These are phyloP conservation scores for Protomyces lactucae-debilis DNA, from an alignment of 1,139 yeast genomes.

Conservation along the genomic window DNA sequence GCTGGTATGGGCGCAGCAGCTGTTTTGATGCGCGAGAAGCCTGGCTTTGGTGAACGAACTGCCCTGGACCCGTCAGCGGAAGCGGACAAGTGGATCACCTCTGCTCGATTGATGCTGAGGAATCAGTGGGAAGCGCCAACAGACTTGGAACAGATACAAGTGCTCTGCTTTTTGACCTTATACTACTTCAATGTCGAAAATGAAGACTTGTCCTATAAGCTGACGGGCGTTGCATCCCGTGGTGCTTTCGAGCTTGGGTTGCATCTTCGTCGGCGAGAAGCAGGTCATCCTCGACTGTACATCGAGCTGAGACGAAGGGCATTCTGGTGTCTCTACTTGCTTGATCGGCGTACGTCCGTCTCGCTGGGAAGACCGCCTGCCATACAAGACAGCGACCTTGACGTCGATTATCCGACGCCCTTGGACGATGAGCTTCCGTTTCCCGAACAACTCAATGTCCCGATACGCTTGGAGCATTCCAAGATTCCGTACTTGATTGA, in stretches of 20 bases:
- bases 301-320: conserved; percentile 10
- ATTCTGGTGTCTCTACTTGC: conserved; percentile 23
- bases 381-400: conserved; percentile 9
- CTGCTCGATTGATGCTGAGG: conserved; percentile 8
- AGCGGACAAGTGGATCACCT: conserved; percentile 3
- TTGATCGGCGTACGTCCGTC: conserved; percentile 20
- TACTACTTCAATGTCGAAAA: conserved; percentile 7
- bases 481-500: conserved; percentile 23
- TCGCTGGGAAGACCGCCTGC: conserved; percentile 13
- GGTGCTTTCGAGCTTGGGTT: conserved; percentile 18
- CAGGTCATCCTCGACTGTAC: background rate
- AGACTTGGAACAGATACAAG: conserved; percentile 11
- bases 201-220: conserved; percentile 14
- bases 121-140: background rate
- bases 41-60: background rate
- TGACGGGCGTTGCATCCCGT: conserved; percentile 10
- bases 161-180: background rate
- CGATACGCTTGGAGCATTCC: conserved; percentile 17
- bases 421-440: conserved; percentile 11
- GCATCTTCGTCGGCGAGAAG: conserved; percentile 9
- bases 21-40: background rate
- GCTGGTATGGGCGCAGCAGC: conserved; percentile 19
- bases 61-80: background rate
- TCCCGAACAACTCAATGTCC: conserved; percentile 13
- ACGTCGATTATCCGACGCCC: conserved; percentile 15